phyloP scores from a whole-genome alignment of 495 filamentous ascomycete species.

The Beverwykella pulmonaria region DNA sequence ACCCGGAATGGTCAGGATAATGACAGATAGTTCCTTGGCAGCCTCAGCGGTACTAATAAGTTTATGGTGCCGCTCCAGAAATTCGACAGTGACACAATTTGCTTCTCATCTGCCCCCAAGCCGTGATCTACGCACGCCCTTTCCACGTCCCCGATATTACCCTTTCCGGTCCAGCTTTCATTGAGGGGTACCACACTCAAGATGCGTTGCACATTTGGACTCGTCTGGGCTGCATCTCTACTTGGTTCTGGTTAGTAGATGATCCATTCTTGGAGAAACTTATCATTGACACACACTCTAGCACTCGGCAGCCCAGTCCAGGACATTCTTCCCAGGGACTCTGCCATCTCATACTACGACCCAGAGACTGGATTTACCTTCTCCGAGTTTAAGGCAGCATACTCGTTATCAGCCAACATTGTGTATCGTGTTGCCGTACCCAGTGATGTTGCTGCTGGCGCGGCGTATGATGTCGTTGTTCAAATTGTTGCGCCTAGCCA shows the following conservation, averaged over 20 bases:
- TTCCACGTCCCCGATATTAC: slow-evolving; percentile 15
- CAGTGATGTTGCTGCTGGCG: slow-evolving; percentile 41
- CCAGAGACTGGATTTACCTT: slow-evolving; percentile 56
- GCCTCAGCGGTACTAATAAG: slow-evolving; percentile 31
- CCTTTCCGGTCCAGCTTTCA: slow-evolving; percentile 3
- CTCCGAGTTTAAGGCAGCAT: slow-evolving; percentile 47
- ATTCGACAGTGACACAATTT: slow-evolving; percentile 22
- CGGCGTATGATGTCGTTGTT: slow-evolving; percentile 54
- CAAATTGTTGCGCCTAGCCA: slow-evolving; percentile 49
- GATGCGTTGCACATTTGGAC: slow-evolving; percentile 20
- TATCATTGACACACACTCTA: slow-evolving; percentile 4
- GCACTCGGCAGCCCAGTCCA: slow-evolving; percentile 7
- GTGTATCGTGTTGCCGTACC: slow-evolving; percentile 55
- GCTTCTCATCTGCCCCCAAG: background rate
- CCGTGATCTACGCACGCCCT: slow-evolving; percentile 11
- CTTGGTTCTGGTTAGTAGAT: slow-evolving; percentile 13
- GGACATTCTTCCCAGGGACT: background rate
- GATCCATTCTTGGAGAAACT: background rate
- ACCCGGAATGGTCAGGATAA: slow-evolving; percentile 29
- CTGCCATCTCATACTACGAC: slow-evolving; percentile 39
- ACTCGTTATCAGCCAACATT: slow-evolving; percentile 46
- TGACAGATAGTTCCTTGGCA: slow-evolving; percentile 36
- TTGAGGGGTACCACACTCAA: slow-evolving; percentile 5
- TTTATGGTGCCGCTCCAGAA: slow-evolving; percentile 25
- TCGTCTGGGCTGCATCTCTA: slow-evolving; percentile 19